These are phyloP conservation scores for Salix caprea DNA, from an alignment of 345 rosid genomes.

Conservation along the genomic window DNA sequence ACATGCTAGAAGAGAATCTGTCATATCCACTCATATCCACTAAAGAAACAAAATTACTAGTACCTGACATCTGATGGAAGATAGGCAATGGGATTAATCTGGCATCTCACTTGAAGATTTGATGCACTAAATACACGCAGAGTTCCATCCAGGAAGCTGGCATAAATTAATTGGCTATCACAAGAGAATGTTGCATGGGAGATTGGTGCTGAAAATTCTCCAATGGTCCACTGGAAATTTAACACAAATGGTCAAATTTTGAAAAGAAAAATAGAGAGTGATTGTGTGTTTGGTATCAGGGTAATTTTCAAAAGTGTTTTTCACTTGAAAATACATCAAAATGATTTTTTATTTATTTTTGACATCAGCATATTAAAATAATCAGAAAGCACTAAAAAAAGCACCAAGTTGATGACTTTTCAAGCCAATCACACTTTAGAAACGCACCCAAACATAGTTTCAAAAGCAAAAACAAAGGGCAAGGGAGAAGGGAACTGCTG, in stretches of 20 bases:
- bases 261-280: background rate
- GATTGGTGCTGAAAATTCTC: slow-evolving; percentile 46
- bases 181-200: slow-evolving; percentile 56
- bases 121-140: slow-evolving; percentile 49
- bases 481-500: background rate
- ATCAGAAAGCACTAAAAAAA: too few species aligned
- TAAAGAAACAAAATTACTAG: background rate
- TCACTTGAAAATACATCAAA: too few species aligned
- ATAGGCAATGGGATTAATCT: slow-evolving; percentile 15
- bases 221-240: slow-evolving; percentile 51
- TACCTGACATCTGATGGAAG: slow-evolving; percentile 17
- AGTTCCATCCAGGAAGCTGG: slow-evolving; percentile 48
- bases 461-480: background rate
- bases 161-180: slow-evolving; percentile 55
- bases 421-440: too few species aligned
- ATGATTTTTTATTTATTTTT: too few species aligned
- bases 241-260: background rate
- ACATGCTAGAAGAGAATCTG: background rate
- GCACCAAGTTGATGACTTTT: too few species aligned
- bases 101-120: slow-evolving; percentile 24
- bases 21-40: background rate
- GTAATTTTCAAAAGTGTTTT: too few species aligned
- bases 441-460: too few species aligned
- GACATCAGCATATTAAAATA: too few species aligned
- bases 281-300: background rate